These are phyloP conservation scores for Bipolaris bicolor DNA, from an alignment of 2,329 filamentous ascomycete genomes.

Conservation along the genomic window DNA sequence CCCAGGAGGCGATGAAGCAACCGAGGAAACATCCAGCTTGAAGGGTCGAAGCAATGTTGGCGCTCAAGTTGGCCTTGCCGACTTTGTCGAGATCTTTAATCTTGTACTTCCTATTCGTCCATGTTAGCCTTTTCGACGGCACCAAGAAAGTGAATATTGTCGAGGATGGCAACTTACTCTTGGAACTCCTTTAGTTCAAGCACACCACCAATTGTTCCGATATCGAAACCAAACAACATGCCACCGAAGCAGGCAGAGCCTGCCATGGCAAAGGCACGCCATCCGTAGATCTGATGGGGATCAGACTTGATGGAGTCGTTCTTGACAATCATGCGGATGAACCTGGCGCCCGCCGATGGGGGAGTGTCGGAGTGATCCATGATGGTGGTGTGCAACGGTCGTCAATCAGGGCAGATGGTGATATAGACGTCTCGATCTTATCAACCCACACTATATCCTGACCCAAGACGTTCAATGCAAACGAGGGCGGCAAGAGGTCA, in stretches of 20 bases:
- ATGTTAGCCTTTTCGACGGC: neutral
- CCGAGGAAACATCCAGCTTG: conserved; percentile 72
- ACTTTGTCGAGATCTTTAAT: conserved; percentile 52
- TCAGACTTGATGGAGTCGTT: conserved; percentile 75
- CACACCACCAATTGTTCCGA: conserved; percentile 72
- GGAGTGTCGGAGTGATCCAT: conserved; percentile 9
- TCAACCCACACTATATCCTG: neutral
- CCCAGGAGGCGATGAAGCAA: conserved; percentile 63
- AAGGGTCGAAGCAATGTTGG: conserved; percentile 74
- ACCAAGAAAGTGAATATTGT: neutral
- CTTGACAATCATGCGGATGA: conserved; percentile 65
- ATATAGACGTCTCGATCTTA: neutral
- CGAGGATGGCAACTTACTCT: conserved; percentile 47
- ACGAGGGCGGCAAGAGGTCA: conserved; percentile 5
- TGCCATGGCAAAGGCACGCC: conserved; percentile 69
- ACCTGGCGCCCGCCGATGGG: conserved; percentile 34
- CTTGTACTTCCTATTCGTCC: conserved; percentile 57
- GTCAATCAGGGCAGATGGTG: neutral
- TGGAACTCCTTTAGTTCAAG: conserved; percentile 66
- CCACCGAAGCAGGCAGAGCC: conserved; percentile 73
- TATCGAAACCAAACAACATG: conserved; percentile 70
- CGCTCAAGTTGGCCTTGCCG: conserved; percentile 61
- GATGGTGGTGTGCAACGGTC: neutral
- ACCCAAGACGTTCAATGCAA: conserved; percentile 13
- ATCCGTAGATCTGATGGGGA: conserved; percentile 71